Base-by-base conservation (phyloP, 345 rosid genomes). In the Salix arbutifolia region DNA sequence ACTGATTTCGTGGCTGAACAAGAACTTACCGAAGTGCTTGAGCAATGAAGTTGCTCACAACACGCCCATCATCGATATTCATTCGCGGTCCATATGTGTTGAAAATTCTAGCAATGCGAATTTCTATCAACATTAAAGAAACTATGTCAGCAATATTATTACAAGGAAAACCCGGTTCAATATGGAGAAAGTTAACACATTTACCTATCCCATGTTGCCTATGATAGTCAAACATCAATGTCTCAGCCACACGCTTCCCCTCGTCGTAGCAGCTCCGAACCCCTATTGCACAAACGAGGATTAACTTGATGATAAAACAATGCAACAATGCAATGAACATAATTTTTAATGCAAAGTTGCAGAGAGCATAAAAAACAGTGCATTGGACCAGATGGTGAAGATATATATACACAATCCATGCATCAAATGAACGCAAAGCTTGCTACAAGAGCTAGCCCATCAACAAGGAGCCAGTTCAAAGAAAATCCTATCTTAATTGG, bases 51-150 rank as follows among this genome's bases (percentile, higher is more conserved):
- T 96, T 96, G 92, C 99, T 96, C 77, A 96, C 99, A 23, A 96
- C 99, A 81, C 99, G 98, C 6, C 99, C 99, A 85, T 96, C 99
- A 78, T 96, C 99, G 5, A 93, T 96, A 79, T 96, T 93, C 99
- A 96, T 96, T 35, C 98, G 93, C 17, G 99, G 97, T 71, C 99
- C 98, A 66, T 93, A 96, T 14, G 99, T 96, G 89, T 96, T 93
- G 83, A 96, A 96, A 82, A 96, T 96, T 90, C 98, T 91, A 61
- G 97, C 99, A 80, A 96, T 90, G n/a, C 99, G 95, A 67, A 96
- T 96, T 75, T 96, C 99, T 96, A 65, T 16, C 64, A 60, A 67
- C 31, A 81, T 42, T 72, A 42, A 73, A 76, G 31, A 33, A 67
- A 73, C 37, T 38, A 42, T 8, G 46, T 66, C 26, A 50, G 46